phyloP scores from a whole-genome alignment of 2,329 filamentous ascomycete genomes.

The Colletotrichum viniferum region DNA sequence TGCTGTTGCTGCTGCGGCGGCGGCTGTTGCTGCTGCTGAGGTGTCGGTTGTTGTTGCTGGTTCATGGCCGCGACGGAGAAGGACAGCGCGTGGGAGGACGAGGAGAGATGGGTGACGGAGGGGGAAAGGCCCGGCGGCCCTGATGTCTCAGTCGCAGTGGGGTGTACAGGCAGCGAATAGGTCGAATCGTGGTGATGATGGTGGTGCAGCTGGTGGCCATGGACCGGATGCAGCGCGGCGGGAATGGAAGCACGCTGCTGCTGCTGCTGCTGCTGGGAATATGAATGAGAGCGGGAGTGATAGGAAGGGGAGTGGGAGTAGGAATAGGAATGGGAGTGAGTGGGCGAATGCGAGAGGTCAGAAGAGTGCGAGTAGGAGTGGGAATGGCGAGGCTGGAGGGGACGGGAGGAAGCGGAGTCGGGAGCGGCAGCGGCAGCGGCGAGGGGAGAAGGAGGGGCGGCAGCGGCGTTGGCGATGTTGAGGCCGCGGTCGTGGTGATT shows the following conservation, averaged over 20 bases:
- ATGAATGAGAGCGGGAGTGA: conserved; percentile 3
- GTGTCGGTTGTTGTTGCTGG: conserved; percentile 9
- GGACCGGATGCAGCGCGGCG: conserved; percentile 19
- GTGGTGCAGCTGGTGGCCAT: conserved; percentile 17
- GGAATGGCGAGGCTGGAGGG: conserved; percentile 9
- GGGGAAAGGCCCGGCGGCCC: conserved; percentile 17
- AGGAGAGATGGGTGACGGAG: conserved; percentile 9
- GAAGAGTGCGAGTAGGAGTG: background rate
- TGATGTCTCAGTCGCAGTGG: conserved; percentile 20
- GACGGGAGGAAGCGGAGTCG: conserved; percentile 17
- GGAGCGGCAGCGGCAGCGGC: background rate
- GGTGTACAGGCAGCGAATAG: conserved; percentile 3
- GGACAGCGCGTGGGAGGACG: background rate
- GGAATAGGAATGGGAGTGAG: background rate
- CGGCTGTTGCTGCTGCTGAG: conserved; percentile 27
- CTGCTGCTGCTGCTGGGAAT: background rate
- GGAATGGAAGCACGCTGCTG: conserved; percentile 13
- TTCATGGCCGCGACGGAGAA: conserved; percentile 15
- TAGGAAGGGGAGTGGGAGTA: background rate
- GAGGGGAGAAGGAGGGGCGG: background rate
- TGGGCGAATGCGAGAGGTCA: background rate
- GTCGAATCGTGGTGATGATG: conserved; percentile 3
- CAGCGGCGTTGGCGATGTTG: background rate
- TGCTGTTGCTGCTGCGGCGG: conserved; percentile 35
- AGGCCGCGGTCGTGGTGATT: background rate